Evolutionary conservation across 1,284 basidiomycete species (phyloP).

Genomic region (Volvariella volvacea): DNA sequence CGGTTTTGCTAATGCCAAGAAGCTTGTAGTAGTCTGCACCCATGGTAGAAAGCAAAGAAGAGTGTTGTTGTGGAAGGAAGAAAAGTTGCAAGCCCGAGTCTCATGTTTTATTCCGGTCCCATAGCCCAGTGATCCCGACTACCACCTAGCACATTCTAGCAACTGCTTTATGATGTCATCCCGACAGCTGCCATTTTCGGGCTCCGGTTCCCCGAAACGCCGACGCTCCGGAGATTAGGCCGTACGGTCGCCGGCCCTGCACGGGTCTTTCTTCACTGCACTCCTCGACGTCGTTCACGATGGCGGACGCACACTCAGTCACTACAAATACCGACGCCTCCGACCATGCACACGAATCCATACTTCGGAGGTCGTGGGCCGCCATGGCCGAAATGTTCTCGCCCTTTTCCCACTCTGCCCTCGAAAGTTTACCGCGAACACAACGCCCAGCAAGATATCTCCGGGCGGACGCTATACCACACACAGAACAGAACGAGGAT

Average conservation of each 20-base stretch:
- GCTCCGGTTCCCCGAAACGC: neutral
- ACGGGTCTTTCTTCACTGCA: too few relatives aligned
- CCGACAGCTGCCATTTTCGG: neutral
- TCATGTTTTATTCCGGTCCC: constrained; percentile 1
- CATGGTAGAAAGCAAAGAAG: constrained; percentile 39
- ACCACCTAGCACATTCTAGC: constrained; percentile 22
- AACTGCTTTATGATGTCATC: constrained; percentile 20
- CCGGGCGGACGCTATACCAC: constrained; percentile 65
- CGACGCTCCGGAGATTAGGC: neutral
- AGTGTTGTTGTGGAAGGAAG: constrained; percentile 10
- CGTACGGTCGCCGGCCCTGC: too few relatives aligned
- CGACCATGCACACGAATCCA: constrained; percentile 11
- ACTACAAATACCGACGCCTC: neutral
- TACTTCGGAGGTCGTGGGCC: constrained; percentile 45
- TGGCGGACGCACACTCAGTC: too few relatives aligned
- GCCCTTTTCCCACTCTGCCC: constrained; percentile 66
- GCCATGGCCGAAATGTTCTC: constrained; percentile 51
- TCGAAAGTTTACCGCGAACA: constrained; percentile 58
- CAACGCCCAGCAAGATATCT: constrained; percentile 54
- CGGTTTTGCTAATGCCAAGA: constrained; percentile 69
- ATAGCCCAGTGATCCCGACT: neutral
- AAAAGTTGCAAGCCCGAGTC: too few relatives aligned
- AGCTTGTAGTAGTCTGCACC: constrained; percentile 80
- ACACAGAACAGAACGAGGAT: constrained; percentile 40
- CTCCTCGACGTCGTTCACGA: too few relatives aligned